Evolutionary conservation across 1,284 basidiomycete genomes (phyloP).

Genomic region (Ceratorhiza oryzae-sativae): DNA sequence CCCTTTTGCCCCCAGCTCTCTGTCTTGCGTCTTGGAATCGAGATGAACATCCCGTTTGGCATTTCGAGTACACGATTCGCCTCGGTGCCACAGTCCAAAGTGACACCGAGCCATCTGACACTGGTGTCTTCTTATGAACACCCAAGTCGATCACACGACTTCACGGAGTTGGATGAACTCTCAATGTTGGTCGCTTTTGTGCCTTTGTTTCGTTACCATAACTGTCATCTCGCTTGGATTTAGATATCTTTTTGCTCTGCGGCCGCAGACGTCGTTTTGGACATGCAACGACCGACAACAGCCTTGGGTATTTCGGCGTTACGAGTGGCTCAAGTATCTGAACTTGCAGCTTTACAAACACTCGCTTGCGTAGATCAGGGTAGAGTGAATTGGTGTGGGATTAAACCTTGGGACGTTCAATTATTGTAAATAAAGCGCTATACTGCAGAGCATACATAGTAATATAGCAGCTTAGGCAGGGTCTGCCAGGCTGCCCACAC

Average conservation of each 20-base stretch:
- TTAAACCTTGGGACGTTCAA: neutral
- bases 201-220: no score
- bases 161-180: neutral
- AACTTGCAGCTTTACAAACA: neutral
- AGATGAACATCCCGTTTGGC: neutral
- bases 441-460: neutral
- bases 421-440: neutral
- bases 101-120: neutral
- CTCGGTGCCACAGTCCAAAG: neutral
- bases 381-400: no score
- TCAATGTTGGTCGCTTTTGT: no score
- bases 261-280: neutral
- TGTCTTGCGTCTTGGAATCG: neutral
- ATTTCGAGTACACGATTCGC: neutral
- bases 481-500: neutral
- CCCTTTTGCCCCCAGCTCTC: slow-evolving; percentile 9
- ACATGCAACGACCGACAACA: neutral
- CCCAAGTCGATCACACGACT: neutral
- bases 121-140: slow-evolving; percentile 1
- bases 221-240: no score
- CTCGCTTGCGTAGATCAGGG: neutral
- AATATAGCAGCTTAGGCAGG: neutral
- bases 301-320: neutral
- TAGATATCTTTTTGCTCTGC: neutral
- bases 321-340: neutral